phyloP scores from a whole-genome alignment of 2,329 filamentous ascomycete species.

The Gaeumannomyces sp. region DNA sequence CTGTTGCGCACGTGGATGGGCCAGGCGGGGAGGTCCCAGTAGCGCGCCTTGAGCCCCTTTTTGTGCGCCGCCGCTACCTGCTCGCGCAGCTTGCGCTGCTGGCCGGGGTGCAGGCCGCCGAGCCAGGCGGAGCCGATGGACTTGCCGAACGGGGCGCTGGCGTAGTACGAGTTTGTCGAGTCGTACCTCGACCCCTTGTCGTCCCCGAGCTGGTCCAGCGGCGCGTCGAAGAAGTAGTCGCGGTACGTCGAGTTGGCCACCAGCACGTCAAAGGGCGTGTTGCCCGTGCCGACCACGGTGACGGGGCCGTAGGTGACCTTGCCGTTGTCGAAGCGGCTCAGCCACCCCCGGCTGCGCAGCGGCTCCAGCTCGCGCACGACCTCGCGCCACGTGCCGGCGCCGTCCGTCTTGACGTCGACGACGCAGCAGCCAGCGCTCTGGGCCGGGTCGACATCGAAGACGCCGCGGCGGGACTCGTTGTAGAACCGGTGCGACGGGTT shows the following conservation, averaged over 20 bases:
- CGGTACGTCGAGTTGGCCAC: constrained; percentile 46
- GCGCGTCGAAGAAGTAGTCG: constrained; percentile 63
- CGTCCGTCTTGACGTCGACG: constrained; percentile 62
- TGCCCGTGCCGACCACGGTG: constrained; percentile 64
- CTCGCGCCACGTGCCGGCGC: constrained; percentile 42
- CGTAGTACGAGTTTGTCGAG: constrained; percentile 58
- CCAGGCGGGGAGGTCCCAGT: constrained; percentile 58
- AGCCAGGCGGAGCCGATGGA: constrained; percentile 47
- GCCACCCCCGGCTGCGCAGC: constrained; percentile 51
- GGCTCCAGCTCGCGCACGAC: constrained; percentile 51
- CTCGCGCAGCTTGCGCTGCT: constrained; percentile 35
- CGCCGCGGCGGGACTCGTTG: constrained; percentile 41
- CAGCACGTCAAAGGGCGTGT: constrained; percentile 52
- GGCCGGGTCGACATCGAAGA: constrained; percentile 47
- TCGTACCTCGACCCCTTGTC: constrained; percentile 33
- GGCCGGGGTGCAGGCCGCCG: constrained; percentile 34
- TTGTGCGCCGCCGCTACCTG: constrained; percentile 45
- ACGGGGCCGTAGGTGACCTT: constrained; percentile 48
- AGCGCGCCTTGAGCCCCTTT: constrained; percentile 51
- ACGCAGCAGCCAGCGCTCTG: constrained; percentile 57
- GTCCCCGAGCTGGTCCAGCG: constrained; percentile 37
- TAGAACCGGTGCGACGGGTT: constrained; percentile 43
- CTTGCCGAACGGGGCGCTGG: constrained; percentile 49
- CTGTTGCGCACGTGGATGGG: constrained; percentile 52
- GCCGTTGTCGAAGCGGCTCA: constrained; percentile 46